Evolutionary conservation across 2,329 filamentous ascomycete species (phyloP).

Genomic region (Trichoderma sp.): DNA sequence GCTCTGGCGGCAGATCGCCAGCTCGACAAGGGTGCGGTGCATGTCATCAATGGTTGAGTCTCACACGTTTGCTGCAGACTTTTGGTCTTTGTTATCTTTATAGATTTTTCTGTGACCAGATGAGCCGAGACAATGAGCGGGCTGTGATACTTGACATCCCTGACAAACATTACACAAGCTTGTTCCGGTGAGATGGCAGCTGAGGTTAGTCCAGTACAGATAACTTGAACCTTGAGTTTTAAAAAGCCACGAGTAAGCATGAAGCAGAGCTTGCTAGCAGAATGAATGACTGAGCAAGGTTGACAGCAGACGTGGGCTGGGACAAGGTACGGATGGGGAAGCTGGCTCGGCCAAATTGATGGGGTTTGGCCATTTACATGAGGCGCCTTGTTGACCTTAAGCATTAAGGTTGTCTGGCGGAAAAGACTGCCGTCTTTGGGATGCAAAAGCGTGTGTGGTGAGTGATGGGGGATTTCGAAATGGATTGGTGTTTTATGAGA

Average conservation of each 20-base stretch:
- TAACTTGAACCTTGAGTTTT: neutral
- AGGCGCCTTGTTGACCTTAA: neutral
- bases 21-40: neutral
- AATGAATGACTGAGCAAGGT: neutral
- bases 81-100: neutral
- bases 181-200: neutral
- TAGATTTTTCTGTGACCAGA: neutral
- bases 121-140: neutral
- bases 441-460: neutral
- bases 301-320: neutral
- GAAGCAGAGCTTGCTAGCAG: neutral
- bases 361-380: slow-evolving; percentile 2
- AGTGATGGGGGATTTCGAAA: neutral
- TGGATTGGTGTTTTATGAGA: neutral
- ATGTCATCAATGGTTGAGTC: neutral
- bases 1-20: slow-evolving; percentile 11
- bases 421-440: neutral
- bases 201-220: neutral
- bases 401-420: neutral
- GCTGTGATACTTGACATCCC: neutral
- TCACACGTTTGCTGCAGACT: neutral
- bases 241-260: neutral
- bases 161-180: neutral
- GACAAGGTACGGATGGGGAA: slow-evolving; percentile 8
- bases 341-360: slow-evolving; percentile 6